A percentile compares a stretch with the other conserved stretches of the same genome.
Evolutionary conservation across 148 eudicot species (phyloP).

Genomic region (Tetragonia tetragonoides): DNA sequence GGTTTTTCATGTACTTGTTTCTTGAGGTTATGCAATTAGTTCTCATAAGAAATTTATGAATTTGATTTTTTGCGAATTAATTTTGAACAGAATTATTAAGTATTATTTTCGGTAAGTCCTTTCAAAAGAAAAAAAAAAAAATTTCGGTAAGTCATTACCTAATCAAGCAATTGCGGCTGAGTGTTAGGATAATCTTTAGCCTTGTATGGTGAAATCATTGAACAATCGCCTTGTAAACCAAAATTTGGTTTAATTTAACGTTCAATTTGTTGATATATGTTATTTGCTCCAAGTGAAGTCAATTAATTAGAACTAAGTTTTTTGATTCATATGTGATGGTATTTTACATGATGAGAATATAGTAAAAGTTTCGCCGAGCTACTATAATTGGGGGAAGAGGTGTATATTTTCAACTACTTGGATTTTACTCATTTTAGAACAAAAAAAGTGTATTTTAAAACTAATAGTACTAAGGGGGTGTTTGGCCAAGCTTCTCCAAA

Average conservation of each 20-base stretch:
- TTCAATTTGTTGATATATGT: neutral
- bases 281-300: neutral
- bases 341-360: neutral
- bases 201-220: neutral
- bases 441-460: neutral
- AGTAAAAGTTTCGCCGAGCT: neutral
- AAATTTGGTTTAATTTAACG: neutral
- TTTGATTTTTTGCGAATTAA: neutral
- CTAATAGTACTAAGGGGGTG: too few species aligned
- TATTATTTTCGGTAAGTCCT: too few species aligned
- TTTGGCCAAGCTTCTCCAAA: too few species aligned
- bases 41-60: neutral
- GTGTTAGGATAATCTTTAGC: neutral
- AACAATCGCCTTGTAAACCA: neutral
- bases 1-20: neutral
- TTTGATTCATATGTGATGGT: neutral
- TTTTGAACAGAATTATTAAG: neutral
- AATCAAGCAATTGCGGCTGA: too few species aligned
- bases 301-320: neutral
- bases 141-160: too few species aligned
- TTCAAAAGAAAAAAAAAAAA: neutral
- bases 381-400: neutral
- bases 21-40: neutral
- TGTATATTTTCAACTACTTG: neutral
- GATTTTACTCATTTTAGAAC: too few species aligned